Percentiles rank a stretch among this genome's conserved stretches.
Conservation (phyloP, 306 rosid genomes). For the Vicia villosa region DNA sequence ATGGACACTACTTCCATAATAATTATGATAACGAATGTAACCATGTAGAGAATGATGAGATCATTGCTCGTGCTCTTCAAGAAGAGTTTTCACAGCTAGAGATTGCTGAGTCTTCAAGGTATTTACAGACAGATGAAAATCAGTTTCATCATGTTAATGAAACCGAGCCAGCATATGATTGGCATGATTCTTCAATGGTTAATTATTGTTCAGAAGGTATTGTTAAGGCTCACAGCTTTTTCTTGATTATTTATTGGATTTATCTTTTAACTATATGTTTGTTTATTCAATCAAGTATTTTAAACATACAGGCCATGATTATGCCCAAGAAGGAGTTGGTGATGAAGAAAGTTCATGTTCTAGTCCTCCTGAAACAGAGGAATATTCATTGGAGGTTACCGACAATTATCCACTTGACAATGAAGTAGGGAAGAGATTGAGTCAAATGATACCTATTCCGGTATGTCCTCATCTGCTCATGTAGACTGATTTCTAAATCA, state of each 20-base stretch:
- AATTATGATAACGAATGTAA: constrained; percentile 50
- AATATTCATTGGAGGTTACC: constrained; percentile 41
- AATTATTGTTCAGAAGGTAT: constrained; percentile 59
- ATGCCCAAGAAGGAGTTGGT: constrained; percentile 45
- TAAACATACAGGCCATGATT: constrained; percentile 46
- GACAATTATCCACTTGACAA: constrained; percentile 56
- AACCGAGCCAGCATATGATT: constrained; percentile 44
- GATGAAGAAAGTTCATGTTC: constrained; percentile 53
- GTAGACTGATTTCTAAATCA: constrained; percentile 35
- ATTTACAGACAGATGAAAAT: constrained; percentile 48
- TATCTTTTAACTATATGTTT: constrained; percentile 10
- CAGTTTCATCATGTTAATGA: constrained; percentile 49
- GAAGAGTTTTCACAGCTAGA: constrained; percentile 67
- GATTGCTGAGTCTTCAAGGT: constrained; percentile 52
- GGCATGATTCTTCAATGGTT: constrained; percentile 54
- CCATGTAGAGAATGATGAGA: constrained; percentile 76
- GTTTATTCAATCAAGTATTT: constrained; percentile 24
- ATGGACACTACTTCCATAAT: constrained; percentile 48
- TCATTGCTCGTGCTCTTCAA: constrained; percentile 75
- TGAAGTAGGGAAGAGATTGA: constrained; percentile 61
- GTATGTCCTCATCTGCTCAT: constrained; percentile 51
- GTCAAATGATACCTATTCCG: constrained; percentile 67
- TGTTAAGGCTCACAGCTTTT: constrained; percentile 18
- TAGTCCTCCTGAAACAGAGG: constrained; percentile 55
- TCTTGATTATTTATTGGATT: constrained; percentile 1